These are phyloP conservation scores for Claviceps capensis DNA, from an alignment of 2,329 filamentous ascomycete species.

Conservation along the genomic window DNA sequence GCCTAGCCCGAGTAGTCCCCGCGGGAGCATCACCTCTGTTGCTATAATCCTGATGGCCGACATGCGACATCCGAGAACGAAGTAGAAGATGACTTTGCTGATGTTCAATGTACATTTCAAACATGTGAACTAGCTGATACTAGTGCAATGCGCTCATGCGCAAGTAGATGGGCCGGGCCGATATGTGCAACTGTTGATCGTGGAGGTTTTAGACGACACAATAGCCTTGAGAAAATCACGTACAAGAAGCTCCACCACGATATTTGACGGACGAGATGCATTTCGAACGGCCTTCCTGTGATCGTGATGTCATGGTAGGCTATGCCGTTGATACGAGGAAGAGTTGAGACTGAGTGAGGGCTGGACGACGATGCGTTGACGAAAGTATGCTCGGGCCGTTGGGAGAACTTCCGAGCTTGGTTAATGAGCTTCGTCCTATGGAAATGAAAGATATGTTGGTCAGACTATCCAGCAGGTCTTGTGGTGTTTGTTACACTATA, in stretches of 20 bases:
- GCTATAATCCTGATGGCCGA: slow-evolving; percentile 58
- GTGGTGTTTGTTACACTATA: neutral
- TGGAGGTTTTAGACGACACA: neutral
- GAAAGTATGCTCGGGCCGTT: slow-evolving; percentile 22
- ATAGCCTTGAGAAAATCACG: slow-evolving; percentile 8
- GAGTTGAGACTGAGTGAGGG: slow-evolving; percentile 37
- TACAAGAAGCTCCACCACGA: slow-evolving; percentile 54
- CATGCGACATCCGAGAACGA: slow-evolving; percentile 51
- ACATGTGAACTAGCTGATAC: neutral
- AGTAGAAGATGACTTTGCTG: slow-evolving; percentile 41
- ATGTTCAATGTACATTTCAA: neutral
- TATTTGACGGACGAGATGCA: slow-evolving; percentile 51
- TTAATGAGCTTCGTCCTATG: slow-evolving; percentile 58
- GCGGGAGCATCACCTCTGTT: slow-evolving; percentile 54
- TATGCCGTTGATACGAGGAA: slow-evolving; percentile 49
- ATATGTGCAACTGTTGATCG: neutral
- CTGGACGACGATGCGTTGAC: slow-evolving; percentile 27
- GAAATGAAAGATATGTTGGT: neutral
- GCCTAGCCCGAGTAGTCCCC: slow-evolving; percentile 58
- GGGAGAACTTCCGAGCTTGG: slow-evolving; percentile 47
- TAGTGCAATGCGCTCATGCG: too few species aligned
- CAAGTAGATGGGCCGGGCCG: neutral
- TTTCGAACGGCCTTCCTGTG: slow-evolving; percentile 59
- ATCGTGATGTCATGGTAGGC: slow-evolving; percentile 56
- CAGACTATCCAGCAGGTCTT: neutral